These are phyloP conservation scores for Trichosporon ovoides DNA, from an alignment of 1,284 basidiomycete species.

Conservation along the genomic window DNA sequence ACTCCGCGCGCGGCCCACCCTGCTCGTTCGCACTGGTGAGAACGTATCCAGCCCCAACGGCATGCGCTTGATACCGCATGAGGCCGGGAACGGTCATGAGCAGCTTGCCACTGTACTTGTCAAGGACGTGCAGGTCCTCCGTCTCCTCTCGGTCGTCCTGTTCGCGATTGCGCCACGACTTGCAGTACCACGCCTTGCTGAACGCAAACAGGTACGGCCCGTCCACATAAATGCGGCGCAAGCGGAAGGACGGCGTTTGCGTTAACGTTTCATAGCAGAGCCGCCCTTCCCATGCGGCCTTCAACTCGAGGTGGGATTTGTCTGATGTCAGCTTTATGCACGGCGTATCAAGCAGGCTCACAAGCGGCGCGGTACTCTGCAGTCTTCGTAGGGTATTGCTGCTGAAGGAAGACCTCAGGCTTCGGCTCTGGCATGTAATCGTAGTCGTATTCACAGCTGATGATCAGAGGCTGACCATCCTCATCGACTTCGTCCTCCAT, in stretches of 20 bases:
- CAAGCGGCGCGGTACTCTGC: background rate
- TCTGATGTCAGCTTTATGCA: background rate
- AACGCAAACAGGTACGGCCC: background rate
- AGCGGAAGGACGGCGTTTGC: background rate
- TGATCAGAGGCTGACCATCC: background rate
- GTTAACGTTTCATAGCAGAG: background rate
- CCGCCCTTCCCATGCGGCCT: slow-evolving; percentile 10
- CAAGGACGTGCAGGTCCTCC: background rate
- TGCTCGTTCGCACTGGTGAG: background rate
- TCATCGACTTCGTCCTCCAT: background rate
- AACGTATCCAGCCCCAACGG: background rate
- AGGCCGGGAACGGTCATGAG: background rate
- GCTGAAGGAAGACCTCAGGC: background rate
- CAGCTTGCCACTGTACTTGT: background rate
- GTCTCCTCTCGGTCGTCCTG: background rate
- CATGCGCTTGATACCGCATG: background rate
- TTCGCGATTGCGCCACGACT: too few relatives aligned
- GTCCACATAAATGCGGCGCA: background rate
- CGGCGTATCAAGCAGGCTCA: slow-evolving; percentile 9
- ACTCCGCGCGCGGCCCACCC: background rate
- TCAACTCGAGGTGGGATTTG: background rate
- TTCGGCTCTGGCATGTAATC: background rate
- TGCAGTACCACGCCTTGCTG: background rate
- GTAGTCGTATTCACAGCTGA: background rate
- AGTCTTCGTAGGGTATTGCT: background rate